Evolutionary conservation across 305 asterid species (phyloP).

Genomic region (Fraxinus velutina): DNA sequence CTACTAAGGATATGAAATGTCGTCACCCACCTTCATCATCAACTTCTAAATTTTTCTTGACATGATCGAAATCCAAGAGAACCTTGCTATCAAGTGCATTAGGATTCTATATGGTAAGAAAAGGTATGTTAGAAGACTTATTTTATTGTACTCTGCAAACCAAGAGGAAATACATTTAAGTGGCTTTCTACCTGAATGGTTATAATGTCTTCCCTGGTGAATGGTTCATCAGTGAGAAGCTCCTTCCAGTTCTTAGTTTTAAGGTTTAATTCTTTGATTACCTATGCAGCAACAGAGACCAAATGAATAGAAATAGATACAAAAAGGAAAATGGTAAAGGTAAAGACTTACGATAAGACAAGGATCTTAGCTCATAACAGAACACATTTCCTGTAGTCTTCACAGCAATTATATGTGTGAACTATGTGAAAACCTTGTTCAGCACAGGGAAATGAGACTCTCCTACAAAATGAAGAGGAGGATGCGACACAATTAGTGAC

Average conservation of each 20-base stretch:
- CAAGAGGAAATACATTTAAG: conserved; percentile 6
- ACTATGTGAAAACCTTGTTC: conserved; percentile 86
- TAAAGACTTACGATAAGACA: not conserved
- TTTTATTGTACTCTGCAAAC: conserved; percentile 14
- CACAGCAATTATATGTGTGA: conserved; percentile 87
- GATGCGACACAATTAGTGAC: conserved; percentile 4
- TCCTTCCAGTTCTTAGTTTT: conserved; percentile 97
- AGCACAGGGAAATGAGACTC: conserved; percentile 89
- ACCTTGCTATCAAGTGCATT: conserved; percentile 77
- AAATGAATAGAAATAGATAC: not conserved
- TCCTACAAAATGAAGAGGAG: conserved; percentile 43
- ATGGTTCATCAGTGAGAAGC: conserved; percentile 96
- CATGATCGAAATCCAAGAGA: conserved; percentile 85
- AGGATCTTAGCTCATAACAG: conserved; percentile 68
- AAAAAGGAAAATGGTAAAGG: not conserved
- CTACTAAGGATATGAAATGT: not conserved
- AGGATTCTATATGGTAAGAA: conserved; percentile 63
- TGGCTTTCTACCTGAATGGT: conserved; percentile 69
- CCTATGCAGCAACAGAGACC: conserved; percentile 40
- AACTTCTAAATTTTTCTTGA: conserved; percentile 75
- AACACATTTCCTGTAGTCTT: conserved; percentile 92
- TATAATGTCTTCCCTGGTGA: conserved; percentile 70
- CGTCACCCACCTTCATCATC: conserved; percentile 77
- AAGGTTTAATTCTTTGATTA: conserved; percentile 86
- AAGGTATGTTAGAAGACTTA: conserved; percentile 17